A percentile compares a stretch with the other conserved stretches of the same genome.
Evolutionary conservation across 2,329 filamentous ascomycete species (phyloP).

Genomic region (Chaetomium sp.): DNA sequence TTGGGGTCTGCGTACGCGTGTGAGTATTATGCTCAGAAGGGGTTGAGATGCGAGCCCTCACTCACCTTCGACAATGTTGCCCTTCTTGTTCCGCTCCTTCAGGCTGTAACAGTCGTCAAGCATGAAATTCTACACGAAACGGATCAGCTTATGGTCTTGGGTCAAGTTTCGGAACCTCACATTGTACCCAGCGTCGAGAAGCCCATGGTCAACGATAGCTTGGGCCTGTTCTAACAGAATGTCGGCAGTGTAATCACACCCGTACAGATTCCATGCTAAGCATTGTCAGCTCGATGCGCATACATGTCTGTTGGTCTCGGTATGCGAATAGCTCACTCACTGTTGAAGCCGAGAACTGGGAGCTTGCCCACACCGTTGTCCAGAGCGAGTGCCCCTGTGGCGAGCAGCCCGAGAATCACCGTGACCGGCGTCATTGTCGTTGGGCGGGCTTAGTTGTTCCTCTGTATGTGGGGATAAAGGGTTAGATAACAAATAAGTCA

Average conservation of each 20-base stretch:
- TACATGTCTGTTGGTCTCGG: neutral
- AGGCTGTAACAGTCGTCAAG: slow-evolving; percentile 14
- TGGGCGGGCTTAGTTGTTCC: no score
- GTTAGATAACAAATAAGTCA: no score
- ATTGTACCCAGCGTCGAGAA: slow-evolving; percentile 10
- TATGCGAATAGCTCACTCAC: neutral
- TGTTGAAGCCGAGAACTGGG: slow-evolving; percentile 11
- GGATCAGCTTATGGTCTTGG: neutral
- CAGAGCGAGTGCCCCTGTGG: slow-evolving; percentile 1
- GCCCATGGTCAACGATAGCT: slow-evolving; percentile 10
- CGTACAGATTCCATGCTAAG: slow-evolving; percentile 1
- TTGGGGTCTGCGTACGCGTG: neutral
- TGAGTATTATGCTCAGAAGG: neutral
- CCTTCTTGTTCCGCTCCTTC: slow-evolving; percentile 1
- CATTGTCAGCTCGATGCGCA: neutral
- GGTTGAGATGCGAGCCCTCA: neutral
- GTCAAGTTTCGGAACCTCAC: neutral
- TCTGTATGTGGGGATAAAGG: no score
- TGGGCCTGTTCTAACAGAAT: slow-evolving; percentile 7
- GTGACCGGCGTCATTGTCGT: neutral
- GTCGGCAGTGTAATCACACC: slow-evolving; percentile 11
- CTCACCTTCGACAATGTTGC: slow-evolving; percentile 9
- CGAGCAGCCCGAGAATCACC: neutral
- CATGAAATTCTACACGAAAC: slow-evolving; percentile 3
- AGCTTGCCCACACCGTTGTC: slow-evolving; percentile 12